Evolutionary conservation across 176 grass and related monocot species (phyloP), one percentile per base, ranked within the genome.

Genomic region (Urochloa ruziziensis): DNA sequence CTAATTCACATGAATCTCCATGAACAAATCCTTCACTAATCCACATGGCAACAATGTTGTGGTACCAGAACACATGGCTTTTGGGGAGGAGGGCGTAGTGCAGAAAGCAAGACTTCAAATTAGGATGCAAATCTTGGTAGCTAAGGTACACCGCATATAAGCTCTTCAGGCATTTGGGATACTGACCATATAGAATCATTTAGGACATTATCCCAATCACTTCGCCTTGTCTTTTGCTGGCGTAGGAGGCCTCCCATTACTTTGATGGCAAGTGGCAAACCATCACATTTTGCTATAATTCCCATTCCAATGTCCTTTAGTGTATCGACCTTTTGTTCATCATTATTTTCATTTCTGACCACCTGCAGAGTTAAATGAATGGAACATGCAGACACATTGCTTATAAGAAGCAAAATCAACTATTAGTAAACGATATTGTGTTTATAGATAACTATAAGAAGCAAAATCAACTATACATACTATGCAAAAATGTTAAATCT

Each of bases 271-370:
- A 89, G 83, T 0, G 86, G 89, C 16, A 91, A 51, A 74, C 87
- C 58, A 21, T n/a, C 89, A 70, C 92, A 91, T 75, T 74, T 91
- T 13, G 0, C 21, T 52, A 89, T 51, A 28, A 94, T 78, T n/a
- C 54, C 0, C 54, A 86, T 0, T 13, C 91, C 88, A 44, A 87
- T 58, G 35, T 60, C 83, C 36, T 62, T 74, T 0, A 91, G 43
- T 25, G 14, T 32, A 3, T 84, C 65, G 49, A 87, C 39, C 0
- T 82, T 21, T 62, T 0, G 3, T 34, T 53, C 86, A 43, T 53
- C 86, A 43, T 81, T 35, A 11, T 12, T 0, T 6, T 48, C 59
- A 40, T 32, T 56, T 60, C 27, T 35, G 10, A 67, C 15, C 4
- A 86, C 62, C 88, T 90, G 49, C 21, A 66, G n/a, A n/a, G n/a